phyloP scores from a whole-genome alignment of 2,329 filamentous ascomycete genomes.

The Fusarium sp. region DNA sequence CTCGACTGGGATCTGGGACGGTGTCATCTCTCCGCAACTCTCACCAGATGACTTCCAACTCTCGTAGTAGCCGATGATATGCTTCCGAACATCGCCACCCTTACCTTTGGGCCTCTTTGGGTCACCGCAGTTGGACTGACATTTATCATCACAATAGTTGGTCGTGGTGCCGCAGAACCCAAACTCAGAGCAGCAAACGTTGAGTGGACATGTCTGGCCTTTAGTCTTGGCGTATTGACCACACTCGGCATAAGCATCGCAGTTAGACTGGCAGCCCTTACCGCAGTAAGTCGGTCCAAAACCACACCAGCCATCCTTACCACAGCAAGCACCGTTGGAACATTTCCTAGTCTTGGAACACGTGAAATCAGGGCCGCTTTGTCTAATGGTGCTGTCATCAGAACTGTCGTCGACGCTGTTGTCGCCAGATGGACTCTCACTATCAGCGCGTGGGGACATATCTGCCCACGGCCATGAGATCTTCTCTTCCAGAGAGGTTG shows the following conservation, averaged over 20 bases:
- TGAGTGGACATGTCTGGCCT: slow-evolving; percentile 18
- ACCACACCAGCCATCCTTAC: neutral
- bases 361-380: no score
- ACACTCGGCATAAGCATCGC: slow-evolving; percentile 17
- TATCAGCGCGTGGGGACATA: no score
- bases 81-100: neutral
- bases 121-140: no score
- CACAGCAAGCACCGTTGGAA: slow-evolving; percentile 6
- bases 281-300: slow-evolving; percentile 6
- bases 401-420: no score
- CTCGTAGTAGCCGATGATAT: slow-evolving; percentile 54
- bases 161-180: slow-evolving; percentile 12
- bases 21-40: no score
- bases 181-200: slow-evolving; percentile 6
- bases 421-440: no score
- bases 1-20: no score
- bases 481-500: no score
- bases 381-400: no score
- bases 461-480: no score
- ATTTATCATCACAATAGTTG: slow-evolving; percentile 11
- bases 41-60: no score
- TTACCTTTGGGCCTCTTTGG: no score
- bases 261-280: slow-evolving; percentile 6
- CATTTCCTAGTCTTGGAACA: neutral
- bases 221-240: slow-evolving; percentile 4